Evolutionary conservation across 1,284 basidiomycete genomes (phyloP).

Genomic region (Leccinum angustisporum): DNA sequence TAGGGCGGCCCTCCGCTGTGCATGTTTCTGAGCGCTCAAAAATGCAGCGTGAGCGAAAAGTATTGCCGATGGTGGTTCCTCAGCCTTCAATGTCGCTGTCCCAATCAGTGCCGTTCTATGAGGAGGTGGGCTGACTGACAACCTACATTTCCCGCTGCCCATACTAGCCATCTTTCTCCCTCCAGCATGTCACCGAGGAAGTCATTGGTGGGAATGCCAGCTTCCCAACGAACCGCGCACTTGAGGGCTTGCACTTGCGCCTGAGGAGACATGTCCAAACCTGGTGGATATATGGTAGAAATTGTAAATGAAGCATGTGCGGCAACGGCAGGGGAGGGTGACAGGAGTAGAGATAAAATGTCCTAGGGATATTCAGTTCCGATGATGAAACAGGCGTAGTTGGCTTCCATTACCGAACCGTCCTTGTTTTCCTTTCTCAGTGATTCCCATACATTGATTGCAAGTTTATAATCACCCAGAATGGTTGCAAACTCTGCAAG

Average conservation of each 20-base stretch:
- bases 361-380: slow-evolving; percentile 47
- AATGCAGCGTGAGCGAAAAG: slow-evolving; percentile 74
- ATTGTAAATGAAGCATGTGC: slow-evolving; percentile 64
- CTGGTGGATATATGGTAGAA: slow-evolving; percentile 40
- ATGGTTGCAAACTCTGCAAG: slow-evolving; percentile 96
- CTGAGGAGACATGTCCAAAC: slow-evolving; percentile 53
- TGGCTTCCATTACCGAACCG: slow-evolving; percentile 55
- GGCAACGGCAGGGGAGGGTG: slow-evolving; percentile 60
- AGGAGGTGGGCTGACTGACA: slow-evolving; percentile 1
- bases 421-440: slow-evolving; percentile 78
- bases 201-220: slow-evolving; percentile 56
- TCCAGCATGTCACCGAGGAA: slow-evolving; percentile 57
- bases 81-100: slow-evolving; percentile 52
- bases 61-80: slow-evolving; percentile 75
- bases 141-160: slow-evolving; percentile 74
- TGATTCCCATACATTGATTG: slow-evolving; percentile 83
- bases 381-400: slow-evolving; percentile 3
- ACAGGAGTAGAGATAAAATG: slow-evolving; percentile 65
- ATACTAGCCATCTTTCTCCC: slow-evolving; percentile 79
- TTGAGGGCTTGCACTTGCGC: slow-evolving; percentile 63
- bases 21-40: slow-evolving; percentile 57
- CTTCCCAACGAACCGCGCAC: slow-evolving; percentile 74
- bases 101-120: slow-evolving; percentile 21
- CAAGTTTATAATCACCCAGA: slow-evolving; percentile 87
- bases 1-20: slow-evolving; percentile 62